Evolutionary conservation across 2,329 filamentous ascomycete species (phyloP).

Genomic region (Colletotrichum melonis): DNA sequence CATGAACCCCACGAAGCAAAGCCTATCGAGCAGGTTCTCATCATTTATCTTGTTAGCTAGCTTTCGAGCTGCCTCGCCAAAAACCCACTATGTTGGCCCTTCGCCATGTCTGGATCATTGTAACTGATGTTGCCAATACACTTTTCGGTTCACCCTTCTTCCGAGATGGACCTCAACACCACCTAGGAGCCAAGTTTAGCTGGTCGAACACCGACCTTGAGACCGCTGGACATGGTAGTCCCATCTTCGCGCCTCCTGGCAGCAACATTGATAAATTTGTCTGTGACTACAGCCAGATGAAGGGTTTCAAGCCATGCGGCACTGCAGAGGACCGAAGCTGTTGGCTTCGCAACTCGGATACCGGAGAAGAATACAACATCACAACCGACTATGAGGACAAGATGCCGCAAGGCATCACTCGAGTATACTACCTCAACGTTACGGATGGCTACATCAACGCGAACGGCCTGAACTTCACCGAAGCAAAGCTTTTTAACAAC

Average conservation of each 20-base stretch:
- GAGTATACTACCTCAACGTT: conserved; percentile 39
- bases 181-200: conserved; percentile 1
- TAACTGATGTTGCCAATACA: conserved; percentile 1
- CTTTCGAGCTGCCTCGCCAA: background rate
- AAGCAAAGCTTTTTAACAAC: conserved; percentile 42
- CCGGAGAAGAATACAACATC: conserved; percentile 40
- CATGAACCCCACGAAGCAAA: background rate
- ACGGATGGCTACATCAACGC: conserved; percentile 37
- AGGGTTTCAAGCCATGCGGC: conserved; percentile 40
- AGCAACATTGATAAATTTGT: conserved; percentile 34
- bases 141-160: background rate
- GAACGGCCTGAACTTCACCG: conserved; percentile 38
- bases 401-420: conserved; percentile 37
- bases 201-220: background rate
- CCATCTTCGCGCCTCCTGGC: background rate
- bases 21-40: background rate
- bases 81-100: background rate
- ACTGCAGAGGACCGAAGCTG: conserved; percentile 40
- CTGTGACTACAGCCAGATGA: conserved; percentile 42
- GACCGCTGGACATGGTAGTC: background rate
- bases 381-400: conserved; percentile 42
- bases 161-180: background rate
- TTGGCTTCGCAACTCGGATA: conserved; percentile 40
- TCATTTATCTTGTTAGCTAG: background rate
- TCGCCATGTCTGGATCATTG: conserved; percentile 3